Conservation (phyloP, 768 basidiomycete species). For the Suillus paluster region DNA sequence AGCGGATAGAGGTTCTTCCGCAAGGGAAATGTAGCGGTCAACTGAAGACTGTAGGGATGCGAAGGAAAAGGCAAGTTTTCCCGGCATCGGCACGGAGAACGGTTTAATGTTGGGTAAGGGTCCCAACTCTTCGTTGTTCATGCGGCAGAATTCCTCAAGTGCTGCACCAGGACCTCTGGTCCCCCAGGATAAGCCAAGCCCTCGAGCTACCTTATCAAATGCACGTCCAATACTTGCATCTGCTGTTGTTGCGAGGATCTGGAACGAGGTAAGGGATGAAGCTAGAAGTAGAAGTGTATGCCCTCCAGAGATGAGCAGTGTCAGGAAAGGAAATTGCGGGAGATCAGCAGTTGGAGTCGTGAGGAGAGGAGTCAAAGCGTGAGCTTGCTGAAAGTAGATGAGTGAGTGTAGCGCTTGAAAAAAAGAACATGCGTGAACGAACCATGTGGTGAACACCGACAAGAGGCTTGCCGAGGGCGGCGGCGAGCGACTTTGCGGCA, state of each 20-base stretch:
- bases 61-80: conserved; percentile 76
- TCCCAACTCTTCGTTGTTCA: conserved; percentile 20
- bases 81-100: conserved; percentile 54
- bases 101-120: conserved; percentile 38
- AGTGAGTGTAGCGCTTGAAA: too few relatives aligned
- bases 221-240: conserved; percentile 81
- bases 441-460: conserved; percentile 98
- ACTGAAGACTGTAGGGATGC: conserved; percentile 75
- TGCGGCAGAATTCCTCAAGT: conserved; percentile 70
- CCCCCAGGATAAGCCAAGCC: conserved; percentile 69
- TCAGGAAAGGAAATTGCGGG: conserved; percentile 84
- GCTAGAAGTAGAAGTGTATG: conserved; percentile 90
- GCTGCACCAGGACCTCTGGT: conserved; percentile 76
- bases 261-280: conserved; percentile 57
- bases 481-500: conserved; percentile 85
- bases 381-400: conserved; percentile 72
- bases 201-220: conserved; percentile 82
- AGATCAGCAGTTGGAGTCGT: conserved; percentile 50
- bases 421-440: conserved; percentile 14
- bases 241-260: conserved; percentile 70
- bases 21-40: conserved; percentile 56
- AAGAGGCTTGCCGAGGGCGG: conserved; percentile 74
- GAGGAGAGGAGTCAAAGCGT: conserved; percentile 81
- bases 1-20: conserved; percentile 33
- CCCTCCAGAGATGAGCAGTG: conserved; percentile 90